Base-by-base conservation (phyloP, 2,329 filamentous ascomycete species). In the Pseudogymnoascus sp. region DNA sequence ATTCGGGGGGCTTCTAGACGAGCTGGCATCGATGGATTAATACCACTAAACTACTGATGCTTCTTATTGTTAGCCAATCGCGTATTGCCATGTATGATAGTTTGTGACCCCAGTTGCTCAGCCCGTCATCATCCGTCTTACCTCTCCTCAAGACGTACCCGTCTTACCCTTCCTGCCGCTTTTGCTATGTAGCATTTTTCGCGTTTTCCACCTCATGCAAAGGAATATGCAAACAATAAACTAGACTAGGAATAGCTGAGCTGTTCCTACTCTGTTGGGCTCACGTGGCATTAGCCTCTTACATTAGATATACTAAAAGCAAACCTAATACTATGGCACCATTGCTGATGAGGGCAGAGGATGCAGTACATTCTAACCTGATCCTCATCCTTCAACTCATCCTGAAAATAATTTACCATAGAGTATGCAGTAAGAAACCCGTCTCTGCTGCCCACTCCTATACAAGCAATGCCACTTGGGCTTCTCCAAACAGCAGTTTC, bases 151-250 rank as follows among this genome's bases (percentile, higher is more conserved):
- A n/a, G n/a, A n/a, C n/a, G n/a, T n/a, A 33, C 30, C 30, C 30
- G 7, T 33, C 30, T 33, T 9, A 6, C 2, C 30, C 30, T 5
- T 33, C 30, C 30, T 33, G 30, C 30, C 30, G 30, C 6, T 33
- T 33, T 7, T 33, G 30, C 7, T 9, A 33, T 33, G 30, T 5
- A 5, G 3, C 30, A 33, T 33, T 3, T 6, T 33, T 33, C 30
- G 30, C 3, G 30, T 33, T 33, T 11, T 33, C 9, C 2, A 11
- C 6, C 70, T 70, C 25, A 74, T 65, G 63, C 77, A 75, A 16
- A 76, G 62, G 7, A 74, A 70, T 16, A 74, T 73, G 39, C 58
- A 22, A 22, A 22, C 20, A 22, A 59, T 59, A 59, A 59, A 41
- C 58, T 28, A 33, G 6, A 59, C 35, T 43, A 22, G 20, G 20